These are phyloP conservation scores for Acacia crassicarpa DNA, from an alignment of 306 rosid genomes.

Conservation along the genomic window DNA sequence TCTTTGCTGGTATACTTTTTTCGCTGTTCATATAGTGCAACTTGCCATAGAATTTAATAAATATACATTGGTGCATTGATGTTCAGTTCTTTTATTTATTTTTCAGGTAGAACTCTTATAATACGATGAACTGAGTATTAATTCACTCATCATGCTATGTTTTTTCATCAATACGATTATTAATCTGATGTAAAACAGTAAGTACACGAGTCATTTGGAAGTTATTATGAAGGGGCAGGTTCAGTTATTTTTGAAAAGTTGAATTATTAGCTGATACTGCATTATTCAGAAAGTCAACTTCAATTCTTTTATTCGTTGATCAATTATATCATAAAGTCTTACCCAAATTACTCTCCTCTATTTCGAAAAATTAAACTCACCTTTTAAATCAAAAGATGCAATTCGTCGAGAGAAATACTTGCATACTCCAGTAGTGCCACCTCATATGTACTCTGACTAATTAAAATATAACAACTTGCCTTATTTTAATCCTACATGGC, in stretches of 20 bases:
- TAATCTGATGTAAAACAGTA: neutral
- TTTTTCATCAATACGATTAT: neutral
- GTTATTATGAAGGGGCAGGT: neutral
- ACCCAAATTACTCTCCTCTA: neutral
- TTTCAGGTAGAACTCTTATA: neutral
- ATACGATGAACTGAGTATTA: neutral
- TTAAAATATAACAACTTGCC: too few species aligned
- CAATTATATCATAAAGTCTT: neutral
- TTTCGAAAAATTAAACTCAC: neutral
- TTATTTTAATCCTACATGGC: too few species aligned
- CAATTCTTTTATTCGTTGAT: constrained; percentile 1
- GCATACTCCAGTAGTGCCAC: too few species aligned
- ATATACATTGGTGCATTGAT: neutral
- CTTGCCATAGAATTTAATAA: neutral
- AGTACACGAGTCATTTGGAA: constrained; percentile 11
- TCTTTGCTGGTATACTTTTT: constrained; percentile 71
- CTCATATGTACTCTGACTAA: too few species aligned
- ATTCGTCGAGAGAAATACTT: neutral
- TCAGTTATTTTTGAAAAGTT: constrained; percentile 9
- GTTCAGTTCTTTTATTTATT: neutral
- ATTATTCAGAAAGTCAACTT: neutral
- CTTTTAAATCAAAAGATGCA: neutral
- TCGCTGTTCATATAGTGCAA: neutral
- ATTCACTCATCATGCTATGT: neutral
- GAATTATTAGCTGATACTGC: neutral